phyloP scores from a whole-genome alignment of 2,329 filamentous ascomycete species.

The Metarhizium guizhouense region DNA sequence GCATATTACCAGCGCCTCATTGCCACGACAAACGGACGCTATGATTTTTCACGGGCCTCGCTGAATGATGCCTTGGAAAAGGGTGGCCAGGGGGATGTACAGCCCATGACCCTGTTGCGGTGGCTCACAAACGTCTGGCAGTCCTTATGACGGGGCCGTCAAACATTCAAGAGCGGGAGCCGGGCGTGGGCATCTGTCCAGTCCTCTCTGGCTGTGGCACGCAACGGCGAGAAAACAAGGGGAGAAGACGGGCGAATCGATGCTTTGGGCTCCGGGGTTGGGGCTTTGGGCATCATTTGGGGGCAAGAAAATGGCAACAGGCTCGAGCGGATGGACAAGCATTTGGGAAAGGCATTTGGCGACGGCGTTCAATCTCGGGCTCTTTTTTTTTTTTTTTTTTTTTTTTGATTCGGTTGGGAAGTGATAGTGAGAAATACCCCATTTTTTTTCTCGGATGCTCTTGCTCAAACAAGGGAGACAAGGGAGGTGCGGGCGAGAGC shows the following conservation, averaged over 20 bases:
- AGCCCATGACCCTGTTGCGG: constrained; percentile 40
- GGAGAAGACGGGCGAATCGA: background rate
- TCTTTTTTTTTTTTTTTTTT: background rate
- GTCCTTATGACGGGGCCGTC: constrained; percentile 1
- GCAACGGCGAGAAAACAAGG: background rate
- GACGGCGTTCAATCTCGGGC: background rate
- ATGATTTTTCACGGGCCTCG: constrained; percentile 52
- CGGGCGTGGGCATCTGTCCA: background rate
- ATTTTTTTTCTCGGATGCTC: background rate
- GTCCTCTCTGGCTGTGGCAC: background rate
- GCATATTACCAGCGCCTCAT: constrained; percentile 52
- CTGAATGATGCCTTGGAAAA: constrained; percentile 43
- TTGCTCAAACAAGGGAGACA: background rate
- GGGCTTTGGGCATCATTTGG: background rate
- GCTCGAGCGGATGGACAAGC: background rate
- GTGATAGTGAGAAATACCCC: background rate
- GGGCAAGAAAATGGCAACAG: background rate
- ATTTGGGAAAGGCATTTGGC: background rate
- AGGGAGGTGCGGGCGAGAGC: background rate
- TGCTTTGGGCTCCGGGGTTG: background rate
- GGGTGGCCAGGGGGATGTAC: constrained; percentile 29
- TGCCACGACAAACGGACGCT: constrained; percentile 59
- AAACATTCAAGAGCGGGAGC: background rate
- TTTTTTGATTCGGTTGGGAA: background rate
- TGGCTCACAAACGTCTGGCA: constrained; percentile 36